Percentiles rank a stretch among this genome's conserved stretches.
Evolutionary conservation across 768 basidiomycete species (phyloP).

Genomic region (Psilocybe subaeruginosa): DNA sequence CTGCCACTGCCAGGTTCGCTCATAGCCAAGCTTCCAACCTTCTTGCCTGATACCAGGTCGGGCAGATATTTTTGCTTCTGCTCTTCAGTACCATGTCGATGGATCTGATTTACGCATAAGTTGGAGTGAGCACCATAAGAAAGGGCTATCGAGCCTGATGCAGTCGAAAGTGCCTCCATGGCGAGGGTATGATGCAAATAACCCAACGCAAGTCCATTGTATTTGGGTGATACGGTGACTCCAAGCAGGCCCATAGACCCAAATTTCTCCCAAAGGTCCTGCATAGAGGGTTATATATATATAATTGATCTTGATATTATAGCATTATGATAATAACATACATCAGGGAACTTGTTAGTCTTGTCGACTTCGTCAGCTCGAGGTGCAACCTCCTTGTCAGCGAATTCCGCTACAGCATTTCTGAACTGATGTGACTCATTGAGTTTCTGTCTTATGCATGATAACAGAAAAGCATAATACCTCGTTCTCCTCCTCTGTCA

Average conservation of each 20-base stretch:
- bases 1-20: constrained; percentile 91
- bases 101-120: constrained; percentile 85
- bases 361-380: constrained; percentile 85
- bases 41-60: constrained; percentile 76
- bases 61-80: constrained; percentile 89
- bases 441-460: background rate
- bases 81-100: constrained; percentile 78
- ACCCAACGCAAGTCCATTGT: constrained; percentile 82
- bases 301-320: background rate
- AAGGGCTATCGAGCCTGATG: constrained; percentile 90
- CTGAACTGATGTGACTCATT: constrained; percentile 62
- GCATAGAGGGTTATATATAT: constrained; percentile 7
- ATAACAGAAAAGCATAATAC: constrained; percentile 38
- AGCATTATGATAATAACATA: constrained; percentile 33
- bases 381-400: constrained; percentile 83
- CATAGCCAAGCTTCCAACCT: constrained; percentile 93
- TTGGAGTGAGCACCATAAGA: constrained; percentile 94
- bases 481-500: constrained; percentile 81
- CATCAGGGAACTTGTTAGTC: constrained; percentile 79
- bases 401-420: constrained; percentile 77
- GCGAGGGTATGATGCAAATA: constrained; percentile 89
- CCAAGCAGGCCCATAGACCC: constrained; percentile 94
- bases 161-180: constrained; percentile 92
- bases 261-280: constrained; percentile 90
- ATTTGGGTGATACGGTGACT: constrained; percentile 77